Evolutionary conservation across 2,329 filamentous ascomycete genomes (phyloP), one percentile per base, ranked within the genome.

Genomic region (Akanthomyces lecanii): DNA sequence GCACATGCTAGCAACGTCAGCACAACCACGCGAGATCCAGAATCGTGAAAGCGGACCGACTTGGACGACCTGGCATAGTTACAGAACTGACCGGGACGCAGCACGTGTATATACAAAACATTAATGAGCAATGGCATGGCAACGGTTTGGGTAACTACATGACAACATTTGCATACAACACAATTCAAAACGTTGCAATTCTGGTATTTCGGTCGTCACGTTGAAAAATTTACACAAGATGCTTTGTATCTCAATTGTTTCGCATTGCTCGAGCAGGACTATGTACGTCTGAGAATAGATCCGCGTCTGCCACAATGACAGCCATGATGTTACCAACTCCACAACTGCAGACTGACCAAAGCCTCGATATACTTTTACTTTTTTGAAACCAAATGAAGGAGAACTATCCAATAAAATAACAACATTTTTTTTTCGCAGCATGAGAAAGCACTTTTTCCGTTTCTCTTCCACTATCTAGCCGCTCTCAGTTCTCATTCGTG

Each of bases 1-100:
- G 96, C 95, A 2, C 91, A 97, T 79, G 91, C 92, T 5, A 97
- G 93, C 73, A 97, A 97, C 69, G 81, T 87, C 42, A 84, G 75
- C 44, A 72, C 76, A 6, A 71, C 62, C 23, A 71, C 72, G 53
- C 69, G 71, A 25, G 71, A 68, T 30, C 65, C 64, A 11, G 62
- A 63, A 23, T 60, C 38, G 53, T 69, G 42, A 65, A 8, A 50
- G 23, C 21, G 57, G 12, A 47, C 6, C 3, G 8, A 25, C n/a
- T 55, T 30, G 28, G 38, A 4, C 21, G 42, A 28, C 28, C 28
- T 8, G 11, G 1, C 18, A n/a, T 12, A 28, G 10, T 50, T 1
- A 21, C n/a, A 59, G 45, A 51, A 28, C 12, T 3, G n/a, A 16
- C 21, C 2, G 33, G n/a, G 16, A 30, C 45, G 21, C 5, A 30